Percentiles rank a stretch among this genome's conserved stretches.
Evolutionary conservation across 2,329 filamentous ascomycete species (phyloP).

Genomic region (Penicillium palitans): DNA sequence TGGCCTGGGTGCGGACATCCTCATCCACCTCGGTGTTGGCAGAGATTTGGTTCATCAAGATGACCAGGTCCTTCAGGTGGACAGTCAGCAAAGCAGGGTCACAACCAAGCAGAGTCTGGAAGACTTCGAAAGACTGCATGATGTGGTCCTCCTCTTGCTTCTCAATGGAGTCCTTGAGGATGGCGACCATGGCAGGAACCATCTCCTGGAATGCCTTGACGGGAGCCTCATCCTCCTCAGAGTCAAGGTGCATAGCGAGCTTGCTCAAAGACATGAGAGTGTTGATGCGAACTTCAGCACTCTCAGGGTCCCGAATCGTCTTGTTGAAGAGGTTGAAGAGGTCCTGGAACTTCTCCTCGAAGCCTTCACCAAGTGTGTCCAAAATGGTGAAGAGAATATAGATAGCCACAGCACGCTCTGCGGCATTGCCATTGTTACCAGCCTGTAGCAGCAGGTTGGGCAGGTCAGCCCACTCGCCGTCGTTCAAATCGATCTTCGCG

Average conservation of each 20-base stretch:
- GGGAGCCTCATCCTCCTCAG: conserved; percentile 76
- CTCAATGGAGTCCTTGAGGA: conserved; percentile 81
- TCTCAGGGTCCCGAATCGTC: conserved; percentile 87
- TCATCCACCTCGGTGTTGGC: conserved; percentile 75
- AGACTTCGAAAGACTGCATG: conserved; percentile 91
- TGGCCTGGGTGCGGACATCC: conserved; percentile 82
- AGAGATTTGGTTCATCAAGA: conserved; percentile 90
- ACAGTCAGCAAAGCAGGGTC: conserved; percentile 79
- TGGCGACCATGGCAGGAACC: conserved; percentile 83
- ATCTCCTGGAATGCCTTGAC: conserved; percentile 75
- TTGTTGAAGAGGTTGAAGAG: conserved; percentile 81
- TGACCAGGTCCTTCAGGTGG: conserved; percentile 85
- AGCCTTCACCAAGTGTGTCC: conserved; percentile 81
- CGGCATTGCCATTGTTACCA: conserved; percentile 69
- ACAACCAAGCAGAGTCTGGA: conserved; percentile 90
- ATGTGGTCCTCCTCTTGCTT: conserved; percentile 80
- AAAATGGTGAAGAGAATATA: conserved; percentile 92
- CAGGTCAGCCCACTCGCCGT: conserved; percentile 82
- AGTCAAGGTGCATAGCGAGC: conserved; percentile 81
- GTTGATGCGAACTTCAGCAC: conserved; percentile 89
- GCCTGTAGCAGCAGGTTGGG: conserved; percentile 77
- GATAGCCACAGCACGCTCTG: conserved; percentile 84
- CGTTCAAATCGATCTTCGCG: conserved; percentile 79
- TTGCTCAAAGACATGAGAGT: conserved; percentile 88
- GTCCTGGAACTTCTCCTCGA: conserved; percentile 75